phyloP scores from a whole-genome alignment of 2,329 filamentous ascomycete species.

The Alternaria hordeiaustralica region DNA sequence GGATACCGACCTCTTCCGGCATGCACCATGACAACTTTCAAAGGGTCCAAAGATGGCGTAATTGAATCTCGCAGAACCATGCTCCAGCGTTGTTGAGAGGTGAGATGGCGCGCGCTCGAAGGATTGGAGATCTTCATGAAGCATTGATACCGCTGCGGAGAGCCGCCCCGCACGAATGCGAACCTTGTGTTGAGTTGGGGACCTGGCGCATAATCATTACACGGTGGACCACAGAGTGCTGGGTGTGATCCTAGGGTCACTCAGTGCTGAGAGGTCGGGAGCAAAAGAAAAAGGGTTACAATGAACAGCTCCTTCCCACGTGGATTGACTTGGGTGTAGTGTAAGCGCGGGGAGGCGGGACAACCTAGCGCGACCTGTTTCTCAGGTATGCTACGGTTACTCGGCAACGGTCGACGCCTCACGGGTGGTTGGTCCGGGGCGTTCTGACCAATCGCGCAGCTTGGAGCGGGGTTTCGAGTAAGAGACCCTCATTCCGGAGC shows the following conservation, averaged over 20 bases:
- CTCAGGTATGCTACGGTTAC: neutral
- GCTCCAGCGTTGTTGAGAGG: neutral
- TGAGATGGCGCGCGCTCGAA: neutral
- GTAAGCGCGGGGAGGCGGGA: conserved; percentile 14
- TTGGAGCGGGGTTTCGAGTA: neutral
- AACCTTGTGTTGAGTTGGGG: neutral
- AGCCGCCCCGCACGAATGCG: neutral
- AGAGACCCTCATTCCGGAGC: conserved; percentile 2
- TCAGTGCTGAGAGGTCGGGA: neutral
- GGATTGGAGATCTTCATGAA: neutral
- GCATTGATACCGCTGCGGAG: neutral
- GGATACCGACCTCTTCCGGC: neutral
- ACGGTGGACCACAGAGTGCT: neutral
- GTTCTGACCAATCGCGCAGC: neutral
- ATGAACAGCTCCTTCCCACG: conserved; percentile 3
- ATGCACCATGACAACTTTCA: neutral
- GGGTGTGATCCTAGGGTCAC: neutral
- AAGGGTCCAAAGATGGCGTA: neutral
- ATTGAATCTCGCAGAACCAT: neutral
- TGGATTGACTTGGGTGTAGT: conserved; percentile 9
- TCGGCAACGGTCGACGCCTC: conserved; percentile 7
- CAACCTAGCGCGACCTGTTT: neutral
- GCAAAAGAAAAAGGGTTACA: neutral
- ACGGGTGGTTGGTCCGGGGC: neutral
- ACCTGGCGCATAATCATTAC: neutral